Evolutionary conservation across 192 early-diverging fungal species (phyloP).

Genomic region (Martensiomyces pterosporus): DNA sequence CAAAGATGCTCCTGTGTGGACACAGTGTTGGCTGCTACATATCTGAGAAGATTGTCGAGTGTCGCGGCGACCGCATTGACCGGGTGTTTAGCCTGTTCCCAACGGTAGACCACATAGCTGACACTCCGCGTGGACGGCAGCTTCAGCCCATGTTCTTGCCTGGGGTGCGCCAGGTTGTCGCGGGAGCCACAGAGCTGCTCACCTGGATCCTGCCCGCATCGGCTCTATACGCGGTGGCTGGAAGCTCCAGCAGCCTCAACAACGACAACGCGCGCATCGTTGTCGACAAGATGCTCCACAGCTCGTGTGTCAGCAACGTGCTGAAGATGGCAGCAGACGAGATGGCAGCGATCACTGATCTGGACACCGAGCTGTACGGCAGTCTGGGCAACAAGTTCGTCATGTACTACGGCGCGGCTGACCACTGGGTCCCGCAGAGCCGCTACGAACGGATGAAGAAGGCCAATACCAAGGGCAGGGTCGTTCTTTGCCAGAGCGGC

Average conservation of each 20-base stretch:
- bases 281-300: slow-evolving; percentile 62
- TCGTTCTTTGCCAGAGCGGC: slow-evolving; percentile 64
- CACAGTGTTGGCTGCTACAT: slow-evolving; percentile 45
- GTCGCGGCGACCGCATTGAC: slow-evolving; percentile 59
- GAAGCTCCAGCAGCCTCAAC: slow-evolving; percentile 18
- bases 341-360: slow-evolving; percentile 61
- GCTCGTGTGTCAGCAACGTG: slow-evolving; percentile 57
- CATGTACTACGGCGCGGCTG: slow-evolving; percentile 72
- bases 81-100: slow-evolving; percentile 74
- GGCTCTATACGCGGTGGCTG: slow-evolving; percentile 14
- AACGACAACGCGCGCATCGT: slow-evolving; percentile 55
- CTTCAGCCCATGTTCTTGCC: slow-evolving; percentile 44
- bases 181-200: slow-evolving; percentile 36
- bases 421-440: slow-evolving; percentile 73
- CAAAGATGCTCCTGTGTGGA: slow-evolving; percentile 19
- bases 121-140: slow-evolving; percentile 69
- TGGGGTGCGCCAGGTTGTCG: slow-evolving; percentile 18
- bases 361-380: slow-evolving; percentile 64
- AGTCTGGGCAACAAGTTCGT: slow-evolving; percentile 59
- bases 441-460: slow-evolving; percentile 64
- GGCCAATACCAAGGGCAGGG: slow-evolving; percentile 61
- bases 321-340: slow-evolving; percentile 71
- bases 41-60: slow-evolving; percentile 46
- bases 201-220: slow-evolving; percentile 27
- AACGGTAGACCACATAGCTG: slow-evolving; percentile 68